Percentiles rank a stretch among this genome's conserved stretches.
Evolutionary conservation across 441 rosid species (phyloP).

Genomic region (Pelargonium citronellum): DNA sequence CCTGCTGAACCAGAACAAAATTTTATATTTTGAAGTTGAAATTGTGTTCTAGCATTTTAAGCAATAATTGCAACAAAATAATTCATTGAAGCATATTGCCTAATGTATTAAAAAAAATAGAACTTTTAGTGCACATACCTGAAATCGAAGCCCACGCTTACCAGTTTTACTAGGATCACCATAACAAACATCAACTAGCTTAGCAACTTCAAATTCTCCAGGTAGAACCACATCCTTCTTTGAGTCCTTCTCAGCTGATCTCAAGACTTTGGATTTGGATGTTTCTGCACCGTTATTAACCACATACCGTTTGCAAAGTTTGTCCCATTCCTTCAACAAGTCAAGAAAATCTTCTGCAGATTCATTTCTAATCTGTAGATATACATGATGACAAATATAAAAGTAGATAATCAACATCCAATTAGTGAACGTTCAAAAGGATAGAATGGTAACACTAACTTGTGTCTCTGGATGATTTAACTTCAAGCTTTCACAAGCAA

Average conservation of each 20-base stretch:
- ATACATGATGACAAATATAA: conserved; percentile 13
- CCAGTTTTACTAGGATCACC: conserved; percentile 42
- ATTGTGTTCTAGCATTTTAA: neutral
- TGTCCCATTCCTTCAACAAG: neutral
- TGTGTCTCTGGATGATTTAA: conserved; percentile 56
- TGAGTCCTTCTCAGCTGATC: conserved; percentile 10
- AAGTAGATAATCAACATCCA: neutral
- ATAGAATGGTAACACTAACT: conserved; percentile 25
- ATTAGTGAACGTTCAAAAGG: neutral
- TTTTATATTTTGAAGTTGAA: neutral
- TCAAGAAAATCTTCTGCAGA: neutral
- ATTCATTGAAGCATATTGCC: neutral
- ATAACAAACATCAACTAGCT: conserved; percentile 38
- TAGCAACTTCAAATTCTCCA: conserved; percentile 51
- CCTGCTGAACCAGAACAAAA: neutral
- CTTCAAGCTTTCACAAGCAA: conserved; percentile 51
- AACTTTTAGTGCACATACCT: conserved; percentile 30
- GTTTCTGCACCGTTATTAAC: neutral
- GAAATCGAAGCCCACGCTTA: conserved; percentile 36
- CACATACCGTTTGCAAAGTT: neutral
- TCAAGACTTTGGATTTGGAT: neutral
- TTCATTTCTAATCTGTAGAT: neutral
- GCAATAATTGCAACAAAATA: neutral
- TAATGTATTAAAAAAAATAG: neutral
- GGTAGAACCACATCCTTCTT: conserved; percentile 20